Base-by-base conservation (phyloP, 1,139 yeast genomes). In the Pneumocystis carinii region DNA sequence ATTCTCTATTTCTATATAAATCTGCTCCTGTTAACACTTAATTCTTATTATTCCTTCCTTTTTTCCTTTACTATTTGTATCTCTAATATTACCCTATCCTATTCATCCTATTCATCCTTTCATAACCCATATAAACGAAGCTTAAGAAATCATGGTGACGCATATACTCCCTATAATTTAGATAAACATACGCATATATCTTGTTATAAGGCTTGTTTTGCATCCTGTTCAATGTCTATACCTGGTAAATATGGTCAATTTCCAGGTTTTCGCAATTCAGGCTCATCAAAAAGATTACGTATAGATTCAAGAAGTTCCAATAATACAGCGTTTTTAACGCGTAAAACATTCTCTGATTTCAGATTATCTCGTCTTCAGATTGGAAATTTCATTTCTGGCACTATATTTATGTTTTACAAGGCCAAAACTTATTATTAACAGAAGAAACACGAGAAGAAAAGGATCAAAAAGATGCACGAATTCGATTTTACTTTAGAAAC, bases 361-460 rank as follows among this genome's bases (percentile, higher is more conserved):
- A 65, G 71, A 7, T 62, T 69, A 10, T 64, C 68, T 15, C 57
- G 65, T 15, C 64, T 68, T n/a, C 59, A 57, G 41, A 68, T 69
- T 41, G 71, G 71, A 15, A 41, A 60, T 12, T 68, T 69, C 62
- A 66, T 63, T 17, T 62, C 68, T 10, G 61, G 53, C 10, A 41
- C 19, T 41, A 7, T 17, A 19, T 17, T 14, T 19, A 19, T 41
- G 27, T 7, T 32, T 32, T 32, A 32, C 1, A 32, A 7, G 7
- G 35, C 4, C 7, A 32, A 5, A 1, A 4, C 35, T 32, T 32
- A 32, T 32, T 32, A 7, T 32, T 32, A 7, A 7, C 29, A 41
- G 53, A 41, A 6, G 55, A 48, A 24, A 19, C 14, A 15, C 32
- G 32, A 12, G 55, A 17, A 14, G n/a, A 15, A 12, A 35, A 27